Conservation (phyloP, 2,329 filamentous ascomycete species). For the Fusarium sp. region DNA sequence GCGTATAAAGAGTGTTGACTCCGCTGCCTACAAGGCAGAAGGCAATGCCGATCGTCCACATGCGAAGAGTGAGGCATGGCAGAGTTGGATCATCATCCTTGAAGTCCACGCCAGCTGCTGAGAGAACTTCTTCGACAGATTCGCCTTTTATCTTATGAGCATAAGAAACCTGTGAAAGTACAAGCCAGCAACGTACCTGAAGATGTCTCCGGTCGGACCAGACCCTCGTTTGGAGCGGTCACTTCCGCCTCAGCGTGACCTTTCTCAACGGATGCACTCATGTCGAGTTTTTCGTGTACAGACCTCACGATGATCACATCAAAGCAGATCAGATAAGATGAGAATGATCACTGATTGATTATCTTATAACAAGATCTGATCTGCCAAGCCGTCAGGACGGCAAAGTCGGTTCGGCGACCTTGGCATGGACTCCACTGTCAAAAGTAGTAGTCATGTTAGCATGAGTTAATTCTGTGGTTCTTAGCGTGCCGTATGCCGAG, state of each 20-base stretch:
- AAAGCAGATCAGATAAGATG: background rate
- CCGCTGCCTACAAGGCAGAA: constrained; percentile 50
- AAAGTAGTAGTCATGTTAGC: background rate
- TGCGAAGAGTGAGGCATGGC: constrained; percentile 50
- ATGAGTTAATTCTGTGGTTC: background rate
- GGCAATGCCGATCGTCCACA: constrained; percentile 51
- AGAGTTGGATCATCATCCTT: constrained; percentile 41
- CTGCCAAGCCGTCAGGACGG: background rate
- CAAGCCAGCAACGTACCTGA: background rate
- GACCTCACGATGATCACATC: background rate
- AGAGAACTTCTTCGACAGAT: constrained; percentile 39
- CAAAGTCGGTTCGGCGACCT: background rate
- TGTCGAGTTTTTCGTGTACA: background rate
- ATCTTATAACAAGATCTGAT: constrained; percentile 3
- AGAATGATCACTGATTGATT: background rate
- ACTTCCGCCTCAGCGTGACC: background rate
- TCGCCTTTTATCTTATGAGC: background rate
- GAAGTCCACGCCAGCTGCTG: constrained; percentile 45
- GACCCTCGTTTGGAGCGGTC: background rate
- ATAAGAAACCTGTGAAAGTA: too few relatives aligned
- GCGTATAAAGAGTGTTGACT: constrained; percentile 54
- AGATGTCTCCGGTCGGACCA: constrained; percentile 9
- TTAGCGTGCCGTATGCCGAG: background rate
- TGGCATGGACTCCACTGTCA: background rate
- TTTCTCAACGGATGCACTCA: background rate